Base-by-base conservation (phyloP, 805 yeast genomes). In the Suhomyces kilbournensis region DNA sequence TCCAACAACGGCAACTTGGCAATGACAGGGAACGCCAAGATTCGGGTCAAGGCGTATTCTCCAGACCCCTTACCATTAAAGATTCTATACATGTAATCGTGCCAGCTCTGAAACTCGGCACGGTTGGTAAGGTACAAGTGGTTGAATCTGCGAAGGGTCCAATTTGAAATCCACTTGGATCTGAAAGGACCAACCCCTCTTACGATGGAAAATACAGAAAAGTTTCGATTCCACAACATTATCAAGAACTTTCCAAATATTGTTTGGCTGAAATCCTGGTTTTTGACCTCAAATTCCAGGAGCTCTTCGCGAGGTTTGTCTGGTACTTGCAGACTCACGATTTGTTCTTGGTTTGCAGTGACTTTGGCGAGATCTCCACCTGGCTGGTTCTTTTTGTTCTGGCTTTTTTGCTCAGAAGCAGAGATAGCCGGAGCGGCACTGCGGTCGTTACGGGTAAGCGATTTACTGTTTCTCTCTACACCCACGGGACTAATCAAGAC, bases 21-120 rank as follows among this genome's bases (percentile, higher is more conserved):
- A 32, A 73, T 80, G 0, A 84, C 84, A 10, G 85, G 86, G 7
- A 83, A 81, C 0, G 80, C 85, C 42, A 85, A 68, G 0, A 85
- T 57, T 56, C 87, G 72, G 0, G 88, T 82, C 44, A 85, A 68
- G 2, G 85, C 86, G 62, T 71, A 81, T 62, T 85, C 90, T 0
- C 90, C 90, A 25, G 86, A 80, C 0, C 85, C 88, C 52, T 72
- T 77, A 0, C 76, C 81, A 50, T 76, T 75, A 61, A 84, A 80
- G 1, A 76, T 68, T 54, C 81, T 71, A 58, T 82, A 79, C 22
- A 81, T 74, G 60, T 85, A 85, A 50, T 74, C 74, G 60, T 82
- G 87, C 51, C 84, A 61, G 55, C 70, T 70, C 57, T 74, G 65
- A 54, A 67, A 73, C 47, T 65, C 63, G 34, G 60, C 50, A 2